Base-by-base conservation (phyloP, 2,329 filamentous ascomycete genomes). In the Capronia americana region DNA sequence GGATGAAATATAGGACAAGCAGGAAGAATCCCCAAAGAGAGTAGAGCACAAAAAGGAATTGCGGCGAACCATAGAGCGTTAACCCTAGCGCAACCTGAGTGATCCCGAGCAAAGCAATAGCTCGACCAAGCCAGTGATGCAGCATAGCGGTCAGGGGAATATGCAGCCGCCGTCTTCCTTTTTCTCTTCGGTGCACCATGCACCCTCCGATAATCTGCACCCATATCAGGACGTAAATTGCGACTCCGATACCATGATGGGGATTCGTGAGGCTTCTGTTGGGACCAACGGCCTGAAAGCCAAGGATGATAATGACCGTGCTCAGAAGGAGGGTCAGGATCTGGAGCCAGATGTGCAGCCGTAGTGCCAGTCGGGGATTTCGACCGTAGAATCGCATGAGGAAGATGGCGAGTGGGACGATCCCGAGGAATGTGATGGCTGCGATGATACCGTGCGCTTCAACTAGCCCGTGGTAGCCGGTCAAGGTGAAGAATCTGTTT, bases 41-140 rank as follows among this genome's bases (percentile, higher is more conserved):
- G 74, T 91, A 99, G 3, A 98, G 82, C 60, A 99, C 88, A 77
- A 98, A 99, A 3, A 93, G 84, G 44, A 86, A 87, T 74, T 90
- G 88, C 4, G 95, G 94, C 32, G 93, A 97, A 5, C 95, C 95
- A 74, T 97, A 99, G 1, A 99, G 83, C 0, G 93, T 93, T 55
- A 99, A 83, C 0, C 95, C 95, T 0, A 99, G 84, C 0, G 95
- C 91, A 11, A 99, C 87, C 76, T 99, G 95, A 3, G 89, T 86
- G 70, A 98, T 88, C 0, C 92, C 95, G 3, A 99, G 82, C 20
- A 98, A 79, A 2, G 91, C 90, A 73, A 94, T 87, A 0, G 86
- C 81, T 64, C 93, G 85, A 20, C 95, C 95, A 20, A 91, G 80
- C 92, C 95, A 97, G 75, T 93, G 91, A 79, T 99, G 95, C 50